Evolutionary conservation across 768 basidiomycete species (phyloP), one percentile per base, ranked within the genome.

Genomic region (Suillus lakei): DNA sequence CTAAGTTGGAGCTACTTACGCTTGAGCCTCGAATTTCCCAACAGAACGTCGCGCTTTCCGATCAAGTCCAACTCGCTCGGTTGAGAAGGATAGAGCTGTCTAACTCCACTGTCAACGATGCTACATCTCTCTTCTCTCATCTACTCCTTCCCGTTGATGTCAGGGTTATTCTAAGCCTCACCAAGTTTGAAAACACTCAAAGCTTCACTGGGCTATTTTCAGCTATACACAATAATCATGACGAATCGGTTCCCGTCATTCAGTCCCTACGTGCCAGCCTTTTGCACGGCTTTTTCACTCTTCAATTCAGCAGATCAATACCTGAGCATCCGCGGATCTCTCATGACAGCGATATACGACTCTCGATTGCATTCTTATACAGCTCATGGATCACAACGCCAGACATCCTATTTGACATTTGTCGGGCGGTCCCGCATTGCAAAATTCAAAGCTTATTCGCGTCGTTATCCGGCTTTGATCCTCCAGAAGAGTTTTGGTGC

Each of bases 1-100:
- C 77, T 1, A 48, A 58, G 41, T 72, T 83, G 16, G 72, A 70
- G 53, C 65, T 71, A 10, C 69, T 83, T 26, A 70, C 79, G 63
- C 71, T 83, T 5, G 76, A 78, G 44, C 51, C 51, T 30, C 18
- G 9, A 18, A 53, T 30, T 53, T 21, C 10, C 18, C 13, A 44
- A 44, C 10, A 32, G 9, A 10, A 5, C 10, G 9, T 10, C 10
- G 30, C 21, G 5, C 30, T 28, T 32, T 32, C n/a, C 21, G 53
- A 6, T 12, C 30, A 21, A 34, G 53, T 54, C 10, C 21, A 30
- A 5, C 30, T 54, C 21, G 21, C 32, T 55, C 34, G 54, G n/a
- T 55, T 36, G 34, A 13, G 21, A 55, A n/a, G 34, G n/a, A 23
- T 55, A n/a, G n/a, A 13, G 32, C 4, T 55, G 32, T 16, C 12